Base-by-base conservation (phyloP, 306 rosid species). In the Pterocarpus macrocarpus region DNA sequence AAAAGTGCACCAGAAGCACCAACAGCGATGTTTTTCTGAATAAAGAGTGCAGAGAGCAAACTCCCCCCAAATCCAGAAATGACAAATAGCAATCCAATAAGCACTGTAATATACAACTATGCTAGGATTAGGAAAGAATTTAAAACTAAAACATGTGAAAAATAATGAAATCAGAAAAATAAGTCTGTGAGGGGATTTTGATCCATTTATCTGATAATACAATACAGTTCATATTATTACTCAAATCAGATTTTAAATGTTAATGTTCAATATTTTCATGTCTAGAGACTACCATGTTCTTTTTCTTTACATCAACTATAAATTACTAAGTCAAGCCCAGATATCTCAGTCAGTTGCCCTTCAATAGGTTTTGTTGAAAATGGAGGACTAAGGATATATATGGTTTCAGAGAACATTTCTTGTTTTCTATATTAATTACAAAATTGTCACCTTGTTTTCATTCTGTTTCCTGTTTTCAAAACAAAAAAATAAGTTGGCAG, bases 1-100 rank as follows among this genome's bases (percentile, higher is more conserved):
- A 91, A 91, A 80, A 89, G 90, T 15, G 96, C 95, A 77, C 97
- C 97, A 59, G 97, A 93, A 80, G 97, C 97, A 83, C 96, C 97
- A 52, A 93, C 96, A 47, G 94, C 90, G 62, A 90, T 84, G 77
- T 78, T 91, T 53, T 88, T 32, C 81, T 85, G 91, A 77, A 90
- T 86, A 83, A 93, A 93, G 33, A 93, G 92, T 5, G 89, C 86
- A 78, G 96, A 93, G 62, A 91, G 81, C 87, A 93, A 8, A 71
- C 96, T 93, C 47, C 96, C 97, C 52, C 96, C 97, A 49, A 93
- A 81, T 70, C 96, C 96, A 75, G 94, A 88, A 64, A 87, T 86
- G 65, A 90, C 82, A 72, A 85, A 93, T 14, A 93, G 83, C 85
- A 90, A 62, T n/a, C 96, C 96, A 16, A 93, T 81, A 57, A 83